Evolutionary conservation across 495 filamentous ascomycete species (phyloP).

Genomic region (Xylaria palmicola): DNA sequence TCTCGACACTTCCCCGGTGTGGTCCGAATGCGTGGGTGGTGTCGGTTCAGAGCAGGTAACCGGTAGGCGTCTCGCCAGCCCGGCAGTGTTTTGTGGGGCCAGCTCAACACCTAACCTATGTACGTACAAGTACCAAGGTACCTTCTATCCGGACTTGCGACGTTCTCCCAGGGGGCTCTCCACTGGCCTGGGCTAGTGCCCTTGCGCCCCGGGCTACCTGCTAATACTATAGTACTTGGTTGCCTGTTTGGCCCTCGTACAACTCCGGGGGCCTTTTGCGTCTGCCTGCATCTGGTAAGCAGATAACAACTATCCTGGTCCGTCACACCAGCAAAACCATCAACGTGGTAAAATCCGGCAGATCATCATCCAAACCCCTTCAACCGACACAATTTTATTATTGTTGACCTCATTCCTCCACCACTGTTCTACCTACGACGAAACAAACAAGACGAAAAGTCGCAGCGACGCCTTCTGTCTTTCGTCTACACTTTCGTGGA

Average conservation of each 20-base stretch:
- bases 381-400: background rate
- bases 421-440: background rate
- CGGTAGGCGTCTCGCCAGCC: slow-evolving; percentile 4
- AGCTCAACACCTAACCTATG: background rate
- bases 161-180: background rate
- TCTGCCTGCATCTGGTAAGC: background rate
- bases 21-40: slow-evolving; percentile 2
- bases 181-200: slow-evolving; percentile 8
- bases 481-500: background rate
- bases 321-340: background rate
- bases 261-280: background rate
- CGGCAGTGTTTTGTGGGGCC: slow-evolving; percentile 4
- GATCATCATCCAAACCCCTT: slow-evolving; percentile 4
- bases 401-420: background rate
- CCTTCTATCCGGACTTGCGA: background rate
- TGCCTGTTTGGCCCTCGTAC: background rate
- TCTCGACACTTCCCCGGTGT: background rate
- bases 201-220: background rate
- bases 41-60: slow-evolving; percentile 4
- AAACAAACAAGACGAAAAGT: background rate
- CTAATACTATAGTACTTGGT: background rate
- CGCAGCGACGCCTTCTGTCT: background rate
- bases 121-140: too few relatives aligned
- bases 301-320: too few relatives aligned
- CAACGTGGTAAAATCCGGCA: slow-evolving; percentile 12